A percentile compares a stretch with the other conserved stretches of the same genome.
Evolutionary conservation across 1,284 basidiomycete genomes (phyloP).

Genomic region (Neotropicomus parvogracilis): DNA sequence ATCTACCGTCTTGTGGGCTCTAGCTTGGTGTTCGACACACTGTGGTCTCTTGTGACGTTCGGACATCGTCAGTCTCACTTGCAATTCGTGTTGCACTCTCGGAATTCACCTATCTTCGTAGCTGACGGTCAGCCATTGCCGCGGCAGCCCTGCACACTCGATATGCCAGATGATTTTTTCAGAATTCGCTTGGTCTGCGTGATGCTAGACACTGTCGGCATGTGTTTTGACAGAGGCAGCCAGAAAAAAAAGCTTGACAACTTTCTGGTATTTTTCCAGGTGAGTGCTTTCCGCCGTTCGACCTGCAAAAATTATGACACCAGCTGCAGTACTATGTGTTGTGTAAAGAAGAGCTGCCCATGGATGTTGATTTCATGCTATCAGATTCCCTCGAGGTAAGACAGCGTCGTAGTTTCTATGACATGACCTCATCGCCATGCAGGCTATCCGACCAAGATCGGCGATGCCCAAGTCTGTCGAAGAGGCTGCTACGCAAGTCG

Average conservation of each 20-base stretch:
- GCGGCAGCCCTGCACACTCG: conserved; percentile 70
- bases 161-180: conserved; percentile 96
- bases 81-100: conserved; percentile 1
- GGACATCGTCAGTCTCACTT: conserved; percentile 76
- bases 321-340: conserved; percentile 73
- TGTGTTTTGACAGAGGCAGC: conserved; percentile 93
- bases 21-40: conserved; percentile 85
- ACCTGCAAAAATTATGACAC: conserved; percentile 9
- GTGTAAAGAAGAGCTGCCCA: conserved; percentile 84
- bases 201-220: conserved; percentile 93
- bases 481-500: conserved; percentile 83
- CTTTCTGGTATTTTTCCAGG: conserved; percentile 92
- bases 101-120: conserved; percentile 32
- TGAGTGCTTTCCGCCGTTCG: conserved; percentile 33
- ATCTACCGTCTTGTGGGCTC: conserved; percentile 94
- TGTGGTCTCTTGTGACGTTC: conserved; percentile 96
- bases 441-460: conserved; percentile 81
- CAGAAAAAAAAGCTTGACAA: conserved; percentile 90
- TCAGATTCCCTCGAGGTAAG: conserved; percentile 87
- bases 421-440: conserved; percentile 12
- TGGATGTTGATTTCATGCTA: conserved; percentile 98
- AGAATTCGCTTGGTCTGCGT: conserved; percentile 89
- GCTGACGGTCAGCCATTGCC: conserved; percentile 90
- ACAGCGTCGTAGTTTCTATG: conserved; percentile 2
- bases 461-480: conserved; percentile 68